phyloP scores from a whole-genome alignment of 2,329 filamentous ascomycete genomes.

The Fusarium cyanostomum region DNA sequence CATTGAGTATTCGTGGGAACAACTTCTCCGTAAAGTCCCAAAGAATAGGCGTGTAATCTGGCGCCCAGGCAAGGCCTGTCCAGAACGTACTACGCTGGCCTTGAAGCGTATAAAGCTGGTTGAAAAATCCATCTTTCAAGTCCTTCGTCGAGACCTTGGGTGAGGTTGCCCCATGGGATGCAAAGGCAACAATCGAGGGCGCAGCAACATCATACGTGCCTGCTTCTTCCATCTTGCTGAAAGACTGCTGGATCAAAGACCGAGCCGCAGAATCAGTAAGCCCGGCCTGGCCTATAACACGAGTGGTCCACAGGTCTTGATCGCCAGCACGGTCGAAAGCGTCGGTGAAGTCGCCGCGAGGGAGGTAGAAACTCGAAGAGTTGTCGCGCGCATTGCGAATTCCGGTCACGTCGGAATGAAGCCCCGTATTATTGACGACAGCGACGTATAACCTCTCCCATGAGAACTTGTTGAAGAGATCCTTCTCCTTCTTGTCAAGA shows the following conservation, averaged over 20 bases:
- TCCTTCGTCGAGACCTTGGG: slow-evolving; percentile 41
- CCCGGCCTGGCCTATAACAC: slow-evolving; percentile 6
- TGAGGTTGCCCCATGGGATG: slow-evolving; percentile 31
- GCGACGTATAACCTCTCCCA: slow-evolving; percentile 36
- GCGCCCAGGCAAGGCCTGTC: slow-evolving; percentile 41
- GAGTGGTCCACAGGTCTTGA: slow-evolving; percentile 11
- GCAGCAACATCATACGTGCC: slow-evolving; percentile 9
- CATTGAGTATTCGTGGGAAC: slow-evolving; percentile 5
- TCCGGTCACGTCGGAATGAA: slow-evolving; percentile 3
- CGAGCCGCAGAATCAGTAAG: slow-evolving; percentile 2
- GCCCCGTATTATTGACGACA: slow-evolving; percentile 32
- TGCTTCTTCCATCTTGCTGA: slow-evolving; percentile 2
- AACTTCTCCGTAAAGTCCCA: slow-evolving; percentile 40
- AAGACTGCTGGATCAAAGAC: slow-evolving; percentile 3
- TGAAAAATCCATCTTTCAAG: slow-evolving; percentile 47
- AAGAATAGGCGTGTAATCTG: slow-evolving; percentile 39
- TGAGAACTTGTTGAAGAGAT: slow-evolving; percentile 41
- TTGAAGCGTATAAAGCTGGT: slow-evolving; percentile 47
- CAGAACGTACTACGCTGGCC: slow-evolving; percentile 50
- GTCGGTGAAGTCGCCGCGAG: slow-evolving; percentile 11
- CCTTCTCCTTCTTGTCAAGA: slow-evolving; percentile 35
- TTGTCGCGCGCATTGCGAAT: slow-evolving; percentile 25
- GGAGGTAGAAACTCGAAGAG: slow-evolving; percentile 8
- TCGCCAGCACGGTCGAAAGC: background rate
- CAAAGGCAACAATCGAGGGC: slow-evolving; percentile 28